phyloP scores from a whole-genome alignment of 371 early-diverging fungal genomes.

The Cokeromyces recurvatus region DNA sequence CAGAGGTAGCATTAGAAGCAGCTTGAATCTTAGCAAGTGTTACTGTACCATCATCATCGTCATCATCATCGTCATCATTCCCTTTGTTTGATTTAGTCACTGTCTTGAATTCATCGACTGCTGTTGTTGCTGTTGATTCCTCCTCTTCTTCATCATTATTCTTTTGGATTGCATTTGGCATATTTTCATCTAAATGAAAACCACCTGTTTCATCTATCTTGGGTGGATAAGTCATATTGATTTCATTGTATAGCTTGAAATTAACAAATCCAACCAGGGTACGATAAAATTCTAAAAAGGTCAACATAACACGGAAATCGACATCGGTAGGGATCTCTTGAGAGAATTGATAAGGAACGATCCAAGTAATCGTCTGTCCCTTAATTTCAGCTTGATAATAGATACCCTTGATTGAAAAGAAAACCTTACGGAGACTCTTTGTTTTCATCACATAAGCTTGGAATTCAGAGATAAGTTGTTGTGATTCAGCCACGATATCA shows the following conservation, averaged over 20 bases:
- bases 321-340: constrained; percentile 91
- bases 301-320: constrained; percentile 95
- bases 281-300: constrained; percentile 94
- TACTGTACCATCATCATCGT: constrained; percentile 39
- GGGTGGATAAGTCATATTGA: constrained; percentile 89
- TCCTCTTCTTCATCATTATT: constrained; percentile 32
- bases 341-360: constrained; percentile 92
- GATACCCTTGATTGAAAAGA: constrained; percentile 97
- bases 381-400: constrained; percentile 96
- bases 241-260: constrained; percentile 83
- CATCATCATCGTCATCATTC: constrained; percentile 17
- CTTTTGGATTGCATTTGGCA: constrained; percentile 8
- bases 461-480: constrained; percentile 84
- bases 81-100: too few species aligned
- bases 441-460: constrained; percentile 84
- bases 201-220: constrained; percentile 76
- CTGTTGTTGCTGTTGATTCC: constrained; percentile 1
- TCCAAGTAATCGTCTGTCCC: constrained; percentile 92
- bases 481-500: constrained; percentile 68
- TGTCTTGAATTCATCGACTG: constrained; percentile 47
- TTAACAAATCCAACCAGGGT: constrained; percentile 94
- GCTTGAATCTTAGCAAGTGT: constrained; percentile 55
- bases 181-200: constrained; percentile 64
- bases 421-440: constrained; percentile 78
- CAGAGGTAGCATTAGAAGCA: constrained; percentile 46